Base-by-base conservation (phyloP, 139 green algal species). In the Chlorella sp. region DNA sequence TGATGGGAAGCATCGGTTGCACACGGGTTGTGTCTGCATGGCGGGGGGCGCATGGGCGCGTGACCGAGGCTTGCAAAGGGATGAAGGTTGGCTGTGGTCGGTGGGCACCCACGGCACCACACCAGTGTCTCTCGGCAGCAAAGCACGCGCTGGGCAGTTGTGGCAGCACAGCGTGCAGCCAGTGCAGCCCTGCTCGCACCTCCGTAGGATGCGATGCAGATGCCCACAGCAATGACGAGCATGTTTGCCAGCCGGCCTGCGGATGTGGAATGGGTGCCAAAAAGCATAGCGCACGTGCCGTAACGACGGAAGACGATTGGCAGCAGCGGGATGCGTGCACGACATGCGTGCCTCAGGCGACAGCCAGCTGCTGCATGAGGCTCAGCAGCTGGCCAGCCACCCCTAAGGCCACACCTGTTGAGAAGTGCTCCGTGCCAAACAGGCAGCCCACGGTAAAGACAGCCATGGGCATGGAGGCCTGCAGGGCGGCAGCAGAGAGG, bases 401-500 rank as follows among this genome's bases (percentile, higher is more conserved):
- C n/a, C 63, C 63, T 3, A 28, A 9, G n/a, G 28, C 41, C 73
- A 67, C 73, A 63, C n/a, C 47, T 68, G 51, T 23, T 90, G 73
- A 23, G 51, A 90, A 92, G 36, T 86, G 89, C 63, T 95, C 92
- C 20, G 82, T 91, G 56, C 86, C 80, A 38, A 92, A 88, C 15
- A 60, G 56, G 65, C 86, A 89, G 30, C 91, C 89, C 15, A 93
- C 82, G 4, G 76, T 26, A 74, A 93, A 95, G 12, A 94, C 91
- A 1, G 89, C 81, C 28, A 91, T 89, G 0, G 92, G 91, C 90
- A 94, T 94, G 21, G 91, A 74, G 3, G 91, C 91, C 76, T 96
- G 94, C 44, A 51, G 44, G 44, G 44, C 44, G 44, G 9, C 6
- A 51, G 44, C 7, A 6, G 44, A 9, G 7, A 9, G 44, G 7